Conservation (phyloP, 208 protist genomes). For the Trypanosoma cruzi region DNA sequence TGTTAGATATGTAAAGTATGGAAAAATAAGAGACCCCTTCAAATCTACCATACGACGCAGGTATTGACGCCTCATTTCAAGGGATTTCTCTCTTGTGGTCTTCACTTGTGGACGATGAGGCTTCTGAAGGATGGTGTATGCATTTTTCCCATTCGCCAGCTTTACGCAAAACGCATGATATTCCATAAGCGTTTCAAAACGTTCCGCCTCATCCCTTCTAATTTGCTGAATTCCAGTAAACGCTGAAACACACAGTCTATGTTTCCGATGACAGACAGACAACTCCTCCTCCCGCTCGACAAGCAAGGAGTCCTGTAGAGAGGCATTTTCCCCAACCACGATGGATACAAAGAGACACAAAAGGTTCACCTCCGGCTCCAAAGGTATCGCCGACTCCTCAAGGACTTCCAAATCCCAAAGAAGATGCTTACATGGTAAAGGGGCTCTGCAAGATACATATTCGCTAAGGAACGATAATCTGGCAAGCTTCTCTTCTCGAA, state of each 20-base stretch:
- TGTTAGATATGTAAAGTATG: slow-evolving; percentile 21
- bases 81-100: background rate
- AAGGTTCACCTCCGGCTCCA: slow-evolving; percentile 38
- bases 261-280: slow-evolving; percentile 16
- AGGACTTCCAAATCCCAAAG: slow-evolving; percentile 54
- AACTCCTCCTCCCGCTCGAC: slow-evolving; percentile 27
- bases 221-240: slow-evolving; percentile 38
- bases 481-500: slow-evolving; percentile 41
- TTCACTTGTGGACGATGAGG: too few relatives aligned
- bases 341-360: slow-evolving; percentile 49
- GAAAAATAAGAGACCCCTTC: slow-evolving; percentile 1
- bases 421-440: slow-evolving; percentile 44
- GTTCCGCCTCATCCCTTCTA: slow-evolving; percentile 39
- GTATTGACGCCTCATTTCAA: background rate
- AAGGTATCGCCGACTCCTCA: slow-evolving; percentile 43
- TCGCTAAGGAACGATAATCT: slow-evolving; percentile 38
- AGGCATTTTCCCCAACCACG: slow-evolving; percentile 34
- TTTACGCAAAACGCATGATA: slow-evolving; percentile 29
- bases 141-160: background rate
- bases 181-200: slow-evolving; percentile 33
- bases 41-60: background rate
- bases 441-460: slow-evolving; percentile 56
- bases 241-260: slow-evolving; percentile 29
- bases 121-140: background rate
- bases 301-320: slow-evolving; percentile 38